Percentiles rank a stretch among this genome's conserved stretches.
Conservation (phyloP, 2,329 filamentous ascomycete species). For the Teratosphaeria pseudoeucalypti region DNA sequence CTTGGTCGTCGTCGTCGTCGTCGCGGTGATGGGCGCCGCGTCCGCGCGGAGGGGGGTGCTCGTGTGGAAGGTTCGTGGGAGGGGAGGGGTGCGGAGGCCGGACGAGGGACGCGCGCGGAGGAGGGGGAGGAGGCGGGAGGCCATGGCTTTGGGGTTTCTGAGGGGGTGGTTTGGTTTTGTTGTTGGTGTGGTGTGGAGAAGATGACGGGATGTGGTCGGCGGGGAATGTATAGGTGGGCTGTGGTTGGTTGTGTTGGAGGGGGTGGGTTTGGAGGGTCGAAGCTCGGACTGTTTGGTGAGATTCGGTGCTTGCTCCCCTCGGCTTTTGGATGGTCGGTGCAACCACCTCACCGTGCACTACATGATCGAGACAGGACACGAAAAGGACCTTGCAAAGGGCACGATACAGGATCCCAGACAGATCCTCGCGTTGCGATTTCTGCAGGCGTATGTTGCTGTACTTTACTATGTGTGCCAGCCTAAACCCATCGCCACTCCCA, state of each 20-base stretch:
- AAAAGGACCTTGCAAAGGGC: no score
- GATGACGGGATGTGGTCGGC: neutral
- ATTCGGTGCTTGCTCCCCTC: neutral
- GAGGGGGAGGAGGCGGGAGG: slow-evolving; percentile 20
- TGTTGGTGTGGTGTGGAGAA: neutral
- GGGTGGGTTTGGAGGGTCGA: neutral
- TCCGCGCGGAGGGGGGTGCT: slow-evolving; percentile 11
- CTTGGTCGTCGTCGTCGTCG: slow-evolving; percentile 45
- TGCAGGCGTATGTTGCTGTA: no score
- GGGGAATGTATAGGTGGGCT: neutral
- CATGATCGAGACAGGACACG: no score
- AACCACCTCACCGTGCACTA: no score
- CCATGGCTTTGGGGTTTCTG: neutral
- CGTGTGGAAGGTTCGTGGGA: slow-evolving; percentile 29
- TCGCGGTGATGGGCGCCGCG: slow-evolving; percentile 30
- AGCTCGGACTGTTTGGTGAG: neutral
- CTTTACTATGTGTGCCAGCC: no score
- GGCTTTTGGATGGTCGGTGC: neutral
- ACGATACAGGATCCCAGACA: no score
- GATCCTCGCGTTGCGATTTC: no score
- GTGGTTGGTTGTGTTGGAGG: neutral
- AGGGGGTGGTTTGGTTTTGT: neutral
- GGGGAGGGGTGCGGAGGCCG: slow-evolving; percentile 1
- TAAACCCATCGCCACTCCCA: no score
- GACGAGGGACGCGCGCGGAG: slow-evolving; percentile 8